Evolutionary conservation across 1,284 basidiomycete genomes (phyloP).

Genomic region (Wolfiporia cocos): DNA sequence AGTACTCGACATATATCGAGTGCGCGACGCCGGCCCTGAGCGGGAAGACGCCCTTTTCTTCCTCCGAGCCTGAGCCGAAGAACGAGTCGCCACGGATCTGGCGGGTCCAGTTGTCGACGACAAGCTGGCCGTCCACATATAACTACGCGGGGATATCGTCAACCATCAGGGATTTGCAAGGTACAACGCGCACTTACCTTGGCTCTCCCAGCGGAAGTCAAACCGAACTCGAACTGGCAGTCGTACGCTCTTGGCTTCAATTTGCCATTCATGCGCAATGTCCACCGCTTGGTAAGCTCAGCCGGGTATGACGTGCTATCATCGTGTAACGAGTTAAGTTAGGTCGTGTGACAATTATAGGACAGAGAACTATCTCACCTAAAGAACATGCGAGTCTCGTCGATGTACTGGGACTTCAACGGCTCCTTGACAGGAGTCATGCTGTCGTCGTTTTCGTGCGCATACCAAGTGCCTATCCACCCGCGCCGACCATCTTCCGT

Average conservation of each 20-base stretch:
- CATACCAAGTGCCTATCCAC: constrained; percentile 58
- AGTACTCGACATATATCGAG: constrained; percentile 58
- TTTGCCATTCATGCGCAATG: constrained; percentile 50
- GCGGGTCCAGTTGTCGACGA: constrained; percentile 73
- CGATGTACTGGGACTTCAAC: constrained; percentile 40
- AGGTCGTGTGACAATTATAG: no score
- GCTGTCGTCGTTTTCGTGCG: constrained; percentile 51
- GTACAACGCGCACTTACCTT: constrained; percentile 43
- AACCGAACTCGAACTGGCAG: constrained; percentile 62
- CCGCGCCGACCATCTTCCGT: constrained; percentile 52
- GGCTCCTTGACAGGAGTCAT: constrained; percentile 41
- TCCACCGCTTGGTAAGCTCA: constrained; percentile 55
- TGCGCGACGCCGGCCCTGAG: constrained; percentile 53
- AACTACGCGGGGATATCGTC: constrained; percentile 36
- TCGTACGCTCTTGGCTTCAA: constrained; percentile 50
- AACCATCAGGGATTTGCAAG: constrained; percentile 1
- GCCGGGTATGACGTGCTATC: constrained; percentile 54
- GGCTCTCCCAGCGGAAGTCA: constrained; percentile 62
- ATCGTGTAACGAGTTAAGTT: no score
- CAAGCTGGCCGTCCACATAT: constrained; percentile 56
- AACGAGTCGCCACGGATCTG: constrained; percentile 63
- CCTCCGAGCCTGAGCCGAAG: constrained; percentile 49
- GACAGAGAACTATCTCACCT: no score
- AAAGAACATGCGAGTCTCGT: constrained; percentile 66
- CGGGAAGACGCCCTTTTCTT: constrained; percentile 49